Base-by-base conservation (phyloP, 75 land plant species). In the Sequoia sempervirens region DNA sequence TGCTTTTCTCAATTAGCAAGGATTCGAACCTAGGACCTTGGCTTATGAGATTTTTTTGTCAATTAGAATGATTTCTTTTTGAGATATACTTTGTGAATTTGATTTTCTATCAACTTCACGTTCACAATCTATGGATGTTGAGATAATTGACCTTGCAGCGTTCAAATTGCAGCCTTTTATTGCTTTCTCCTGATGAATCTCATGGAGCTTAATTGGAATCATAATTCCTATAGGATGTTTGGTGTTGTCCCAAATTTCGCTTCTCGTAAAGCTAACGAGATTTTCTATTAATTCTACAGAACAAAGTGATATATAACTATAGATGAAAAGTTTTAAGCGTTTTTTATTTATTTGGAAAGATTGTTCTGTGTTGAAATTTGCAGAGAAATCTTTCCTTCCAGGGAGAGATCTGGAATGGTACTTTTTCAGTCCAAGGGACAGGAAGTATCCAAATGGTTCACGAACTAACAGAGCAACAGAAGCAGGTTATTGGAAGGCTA, bases 401-500 rank as follows among this genome's bases (percentile, higher is more conserved):
- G 76, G 76, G 5, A 74, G 43, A 36, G 43, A 74, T 38, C 23
- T 74, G 43, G 76, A 74, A 38, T 74, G 76, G 76, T 74, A 74
- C 40, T 74, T 74, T 38, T 74, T 74, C 40, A 30, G 43, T 38
- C 34, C 18, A 7, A 74, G 76, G 41, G 41, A 38, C 43, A 74
- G 76, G 76, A 74, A 74, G 68, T 85, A 85, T n/a, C 85, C 85
- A 34, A 83, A 69, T 9, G 85, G 85, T 14, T 50, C 68, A 18
- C 5, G 85, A 52, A 82, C 85, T n/a, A 85, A 85, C 38, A 20
- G 85, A 54, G 85, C 85, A 1, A 85, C 85, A 46, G 32, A 40
- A n/a, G 85, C 85, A n/a, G 85, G 85, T 4, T 85, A 61, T 66
- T 85, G 85, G 85, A 85, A 83, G 58, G 85, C 85, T 41, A 85